Evolutionary conservation across 768 basidiomycete genomes (phyloP), one percentile per base, ranked within the genome.

Genomic region (Sporobolomyces roseus): DNA sequence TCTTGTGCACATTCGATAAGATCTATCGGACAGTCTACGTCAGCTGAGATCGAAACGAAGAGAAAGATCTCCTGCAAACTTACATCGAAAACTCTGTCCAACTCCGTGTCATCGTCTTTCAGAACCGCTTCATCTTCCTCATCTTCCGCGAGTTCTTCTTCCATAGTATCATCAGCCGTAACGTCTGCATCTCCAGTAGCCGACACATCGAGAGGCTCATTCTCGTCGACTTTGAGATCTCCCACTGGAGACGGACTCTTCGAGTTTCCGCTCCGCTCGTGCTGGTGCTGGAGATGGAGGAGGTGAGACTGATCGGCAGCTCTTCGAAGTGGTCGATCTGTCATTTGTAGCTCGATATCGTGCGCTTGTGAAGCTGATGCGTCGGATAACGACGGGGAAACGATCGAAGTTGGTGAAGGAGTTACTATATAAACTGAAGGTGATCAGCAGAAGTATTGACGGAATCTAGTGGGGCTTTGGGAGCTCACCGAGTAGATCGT

Each of bases 101-200:
- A 82, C 80, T 99, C 94, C 30, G 78, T 76, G 77, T 98, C 94
- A 69, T 93, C 86, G 66, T 92, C 90, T 79, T 88, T 93, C 56
- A 98, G 79, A 36, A 97, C 78, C 0, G 91, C 89, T 65, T 83
- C 65, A 41, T 73, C 61, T 4, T 61, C 84, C 23, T 80, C 80
- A 30, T 76, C 76, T 72, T 84, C 84, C 64, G 85, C 84, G 17
- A 62, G 62, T 4, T 56, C 61, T 32, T 52, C 45, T 14, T 10
- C 35, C 45, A 41, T 41, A 9, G 38, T 64, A 3, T 54, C 27
- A 49, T 53, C n/a, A 41, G 8, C 36, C n/a, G 29, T 30, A 12
- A 49, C 29, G 16, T 30, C 45, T 65, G 68, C 10, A 46, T 50
- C 74, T 9, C 9, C 38, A 9, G 38, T 41, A 9, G 38, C 9